A percentile compares a stretch with the other conserved stretches of the same genome.
Evolutionary conservation across 371 early-diverging fungal species (phyloP).

Genomic region (Choanephora cucurbitarum): DNA sequence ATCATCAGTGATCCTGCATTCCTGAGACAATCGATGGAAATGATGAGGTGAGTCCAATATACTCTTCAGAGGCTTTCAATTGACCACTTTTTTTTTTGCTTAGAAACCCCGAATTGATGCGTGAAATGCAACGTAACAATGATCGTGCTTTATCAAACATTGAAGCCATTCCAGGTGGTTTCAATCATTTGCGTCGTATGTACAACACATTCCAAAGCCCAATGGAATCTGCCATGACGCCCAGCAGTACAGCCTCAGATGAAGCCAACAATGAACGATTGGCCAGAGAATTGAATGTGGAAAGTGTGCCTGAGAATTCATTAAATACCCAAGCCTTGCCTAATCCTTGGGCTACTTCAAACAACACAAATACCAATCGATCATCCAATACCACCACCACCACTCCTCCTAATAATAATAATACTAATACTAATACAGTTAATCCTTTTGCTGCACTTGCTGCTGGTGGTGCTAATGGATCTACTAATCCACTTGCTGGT

Average conservation of each 20-base stretch:
- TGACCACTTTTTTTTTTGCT: background rate
- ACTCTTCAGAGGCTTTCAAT: too few species aligned
- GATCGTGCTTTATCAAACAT: constrained; percentile 87
- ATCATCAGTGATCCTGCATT: constrained; percentile 79
- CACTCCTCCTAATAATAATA: too few species aligned
- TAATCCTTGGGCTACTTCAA: constrained; percentile 77
- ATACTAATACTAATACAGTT: too few species aligned
- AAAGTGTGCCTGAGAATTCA: constrained; percentile 57
- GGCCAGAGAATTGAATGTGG: constrained; percentile 68
- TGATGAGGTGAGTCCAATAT: constrained; percentile 58
- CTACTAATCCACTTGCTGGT: constrained; percentile 51
- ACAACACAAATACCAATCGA: background rate
- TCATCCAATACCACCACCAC: constrained; percentile 7
- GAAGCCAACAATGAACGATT: constrained; percentile 68
- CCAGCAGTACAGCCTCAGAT: constrained; percentile 49
- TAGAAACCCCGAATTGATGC: constrained; percentile 81
- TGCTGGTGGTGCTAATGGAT: constrained; percentile 10
- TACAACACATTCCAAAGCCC: constrained; percentile 78
- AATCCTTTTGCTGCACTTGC: constrained; percentile 9
- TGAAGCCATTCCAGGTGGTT: constrained; percentile 84
- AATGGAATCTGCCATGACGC: constrained; percentile 52
- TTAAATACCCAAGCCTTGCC: constrained; percentile 82
- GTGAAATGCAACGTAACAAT: constrained; percentile 81
- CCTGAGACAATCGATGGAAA: constrained; percentile 67
- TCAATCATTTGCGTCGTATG: constrained; percentile 80